phyloP scores from a whole-genome alignment of 331 rosid genomes.

The Spiraea crenata region DNA sequence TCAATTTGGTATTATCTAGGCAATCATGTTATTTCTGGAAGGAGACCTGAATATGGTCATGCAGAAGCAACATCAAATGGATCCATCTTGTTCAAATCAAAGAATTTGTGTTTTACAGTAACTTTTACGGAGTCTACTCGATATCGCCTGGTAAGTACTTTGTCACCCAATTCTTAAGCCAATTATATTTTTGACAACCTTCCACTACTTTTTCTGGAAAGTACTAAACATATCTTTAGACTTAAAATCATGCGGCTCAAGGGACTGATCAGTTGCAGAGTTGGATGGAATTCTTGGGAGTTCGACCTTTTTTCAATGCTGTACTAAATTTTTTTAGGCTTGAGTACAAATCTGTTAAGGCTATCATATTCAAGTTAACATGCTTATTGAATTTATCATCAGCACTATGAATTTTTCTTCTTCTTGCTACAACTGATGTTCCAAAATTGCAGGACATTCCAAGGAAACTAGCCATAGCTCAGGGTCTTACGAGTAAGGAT shows the following conservation, averaged over 20 bases:
- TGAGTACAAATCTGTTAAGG: too few relatives aligned
- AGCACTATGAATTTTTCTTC: too few relatives aligned
- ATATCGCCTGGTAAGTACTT: slow-evolving; percentile 5
- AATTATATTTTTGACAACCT: neutral
- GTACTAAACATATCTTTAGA: neutral
- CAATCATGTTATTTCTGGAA: neutral
- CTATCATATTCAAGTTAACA: too few relatives aligned
- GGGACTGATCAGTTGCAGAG: too few relatives aligned
- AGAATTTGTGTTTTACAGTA: slow-evolving; percentile 2
- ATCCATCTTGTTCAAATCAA: neutral
- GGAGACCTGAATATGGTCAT: neutral
- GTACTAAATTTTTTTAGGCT: too few relatives aligned
- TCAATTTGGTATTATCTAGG: neutral
- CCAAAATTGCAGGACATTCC: neutral
- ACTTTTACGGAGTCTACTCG: neutral
- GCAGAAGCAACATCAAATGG: neutral
- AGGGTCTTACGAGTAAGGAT: neutral
- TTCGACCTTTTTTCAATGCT: too few relatives aligned
- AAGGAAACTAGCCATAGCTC: neutral
- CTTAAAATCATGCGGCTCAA: neutral
- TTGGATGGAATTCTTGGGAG: too few relatives aligned
- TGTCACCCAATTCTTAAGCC: neutral
- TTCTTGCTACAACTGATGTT: neutral
- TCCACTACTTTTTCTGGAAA: too few relatives aligned
- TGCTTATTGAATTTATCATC: too few relatives aligned